A percentile compares a stretch with the other conserved stretches of the same genome.
phyloP scores from a whole-genome alignment of 2,329 filamentous ascomycete genomes.

The Fusarium ambrosium region DNA sequence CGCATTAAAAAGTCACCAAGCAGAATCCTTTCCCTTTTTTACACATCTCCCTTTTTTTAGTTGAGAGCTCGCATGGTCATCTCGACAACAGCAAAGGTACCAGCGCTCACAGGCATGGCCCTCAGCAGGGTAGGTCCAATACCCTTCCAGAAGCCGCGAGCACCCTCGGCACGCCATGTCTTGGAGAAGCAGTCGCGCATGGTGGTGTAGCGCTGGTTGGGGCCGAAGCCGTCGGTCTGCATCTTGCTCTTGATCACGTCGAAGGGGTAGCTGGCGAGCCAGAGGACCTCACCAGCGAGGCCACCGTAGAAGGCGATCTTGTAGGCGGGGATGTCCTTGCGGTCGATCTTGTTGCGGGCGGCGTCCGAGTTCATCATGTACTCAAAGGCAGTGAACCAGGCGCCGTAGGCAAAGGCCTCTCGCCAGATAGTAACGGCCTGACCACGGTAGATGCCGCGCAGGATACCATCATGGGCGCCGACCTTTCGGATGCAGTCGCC shows the following conservation, averaged over 20 bases:
- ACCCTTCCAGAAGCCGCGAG: constrained; percentile 93
- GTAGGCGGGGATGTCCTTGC: constrained; percentile 82
- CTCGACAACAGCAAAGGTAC: constrained; percentile 92
- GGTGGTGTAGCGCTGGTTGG: constrained; percentile 76
- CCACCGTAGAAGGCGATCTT: constrained; percentile 96
- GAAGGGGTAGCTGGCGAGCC: constrained; percentile 93
- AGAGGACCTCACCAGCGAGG: constrained; percentile 91
- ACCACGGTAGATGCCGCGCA: constrained; percentile 86
- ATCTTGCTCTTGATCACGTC: constrained; percentile 99
- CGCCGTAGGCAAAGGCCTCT: constrained; percentile 94
- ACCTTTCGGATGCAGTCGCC: constrained; percentile 93
- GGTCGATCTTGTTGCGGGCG: constrained; percentile 78
- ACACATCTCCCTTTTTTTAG: constrained; percentile 39
- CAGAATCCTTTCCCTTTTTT: neutral
- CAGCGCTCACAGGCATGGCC: constrained; percentile 96
- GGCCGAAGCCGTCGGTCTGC: constrained; percentile 94
- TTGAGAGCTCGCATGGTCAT: constrained; percentile 74
- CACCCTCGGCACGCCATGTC: constrained; percentile 82
- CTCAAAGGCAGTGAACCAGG: constrained; percentile 97
- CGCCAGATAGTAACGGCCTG: constrained; percentile 86
- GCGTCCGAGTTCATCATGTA: constrained; percentile 95
- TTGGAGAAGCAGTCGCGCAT: constrained; percentile 93
- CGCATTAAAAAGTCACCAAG: constrained; percentile 13
- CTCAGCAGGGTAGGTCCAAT: constrained; percentile 90
- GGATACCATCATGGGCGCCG: constrained; percentile 71